These are phyloP conservation scores for Alternaria arborescens DNA, from an alignment of 2,329 filamentous ascomycete genomes.

Conservation along the genomic window DNA sequence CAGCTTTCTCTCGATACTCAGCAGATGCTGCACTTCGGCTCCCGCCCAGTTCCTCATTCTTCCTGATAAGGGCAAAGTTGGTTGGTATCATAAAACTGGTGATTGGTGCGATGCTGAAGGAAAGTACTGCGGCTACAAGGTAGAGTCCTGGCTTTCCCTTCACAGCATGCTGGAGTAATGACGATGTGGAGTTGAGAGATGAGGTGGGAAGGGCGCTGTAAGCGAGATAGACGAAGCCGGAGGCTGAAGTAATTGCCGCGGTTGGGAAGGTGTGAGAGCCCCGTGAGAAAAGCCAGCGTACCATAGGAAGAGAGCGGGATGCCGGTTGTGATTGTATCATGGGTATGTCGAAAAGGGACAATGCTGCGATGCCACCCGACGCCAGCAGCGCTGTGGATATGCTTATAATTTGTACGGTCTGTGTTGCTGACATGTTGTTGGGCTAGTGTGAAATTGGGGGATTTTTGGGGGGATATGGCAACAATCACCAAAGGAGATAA, in stretches of 20 bases:
- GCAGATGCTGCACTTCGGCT: conserved; percentile 19
- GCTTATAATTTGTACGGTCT: conserved; percentile 36
- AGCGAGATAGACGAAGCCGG: conserved; percentile 41
- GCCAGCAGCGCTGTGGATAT: conserved; percentile 45
- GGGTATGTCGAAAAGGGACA: conserved; percentile 47
- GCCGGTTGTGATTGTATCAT: conserved; percentile 46
- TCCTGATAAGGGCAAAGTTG: conserved; percentile 27
- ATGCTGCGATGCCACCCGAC: conserved; percentile 46
- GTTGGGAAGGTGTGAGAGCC: conserved; percentile 49
- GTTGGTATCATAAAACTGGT: conserved; percentile 18
- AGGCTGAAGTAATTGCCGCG: conserved; percentile 35
- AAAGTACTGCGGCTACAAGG: conserved; percentile 26
- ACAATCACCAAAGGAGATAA: background rate
- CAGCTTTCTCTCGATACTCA: conserved; percentile 3
- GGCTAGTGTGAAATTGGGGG: background rate
- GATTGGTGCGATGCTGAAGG: conserved; percentile 32
- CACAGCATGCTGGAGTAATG: background rate
- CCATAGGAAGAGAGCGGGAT: conserved; percentile 49
- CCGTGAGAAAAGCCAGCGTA: conserved; percentile 50
- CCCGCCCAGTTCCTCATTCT: conserved; percentile 35
- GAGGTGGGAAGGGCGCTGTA: conserved; percentile 22
- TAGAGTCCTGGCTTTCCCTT: conserved; percentile 22
- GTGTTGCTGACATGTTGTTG: conserved; percentile 18
- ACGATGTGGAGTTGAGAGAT: background rate
- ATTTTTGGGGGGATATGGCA: background rate